Conservation (phyloP, 805 yeast genomes). For the Priceomyces carsonii region DNA sequence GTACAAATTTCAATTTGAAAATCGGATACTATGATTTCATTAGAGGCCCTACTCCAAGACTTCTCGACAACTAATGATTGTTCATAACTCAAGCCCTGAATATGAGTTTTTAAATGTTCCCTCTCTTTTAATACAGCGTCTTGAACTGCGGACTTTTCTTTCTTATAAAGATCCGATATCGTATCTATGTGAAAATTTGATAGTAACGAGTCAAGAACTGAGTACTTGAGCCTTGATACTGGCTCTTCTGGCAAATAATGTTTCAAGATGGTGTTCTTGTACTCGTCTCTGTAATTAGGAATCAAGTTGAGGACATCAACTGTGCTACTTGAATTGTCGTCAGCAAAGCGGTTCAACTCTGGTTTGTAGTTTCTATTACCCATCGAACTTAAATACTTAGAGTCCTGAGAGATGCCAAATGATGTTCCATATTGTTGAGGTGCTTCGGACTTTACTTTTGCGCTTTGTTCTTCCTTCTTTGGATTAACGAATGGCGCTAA, state of each 20-base stretch:
- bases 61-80: slow-evolving; percentile 12
- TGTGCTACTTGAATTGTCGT: not conserved
- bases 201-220: slow-evolving; percentile 18
- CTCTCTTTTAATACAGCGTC: slow-evolving; percentile 12
- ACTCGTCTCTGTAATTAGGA: slow-evolving; percentile 12
- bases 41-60: slow-evolving; percentile 11
- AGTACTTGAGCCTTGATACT: slow-evolving; percentile 15
- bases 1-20: slow-evolving; percentile 60
- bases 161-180: slow-evolving; percentile 5
- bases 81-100: slow-evolving; percentile 11
- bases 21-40: slow-evolving; percentile 13
- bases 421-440: slow-evolving; percentile 10
- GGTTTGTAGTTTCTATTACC: not conserved
- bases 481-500: slow-evolving; percentile 5
- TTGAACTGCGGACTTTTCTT: slow-evolving; percentile 7
- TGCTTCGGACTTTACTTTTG: not conserved
- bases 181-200: slow-evolving; percentile 9
- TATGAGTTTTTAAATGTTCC: slow-evolving; percentile 8
- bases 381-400: slow-evolving; percentile 1
- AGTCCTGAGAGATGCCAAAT: slow-evolving; percentile 2
- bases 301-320: not conserved
- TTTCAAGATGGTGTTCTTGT: slow-evolving; percentile 15
- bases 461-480: slow-evolving; percentile 1
- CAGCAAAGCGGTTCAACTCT: not conserved
- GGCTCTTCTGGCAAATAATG: slow-evolving; percentile 20